A percentile compares a stretch with the other conserved stretches of the same genome.
Evolutionary conservation across 176 grass and related monocot genomes (phyloP).

Genomic region (Aegilops speltoides): DNA sequence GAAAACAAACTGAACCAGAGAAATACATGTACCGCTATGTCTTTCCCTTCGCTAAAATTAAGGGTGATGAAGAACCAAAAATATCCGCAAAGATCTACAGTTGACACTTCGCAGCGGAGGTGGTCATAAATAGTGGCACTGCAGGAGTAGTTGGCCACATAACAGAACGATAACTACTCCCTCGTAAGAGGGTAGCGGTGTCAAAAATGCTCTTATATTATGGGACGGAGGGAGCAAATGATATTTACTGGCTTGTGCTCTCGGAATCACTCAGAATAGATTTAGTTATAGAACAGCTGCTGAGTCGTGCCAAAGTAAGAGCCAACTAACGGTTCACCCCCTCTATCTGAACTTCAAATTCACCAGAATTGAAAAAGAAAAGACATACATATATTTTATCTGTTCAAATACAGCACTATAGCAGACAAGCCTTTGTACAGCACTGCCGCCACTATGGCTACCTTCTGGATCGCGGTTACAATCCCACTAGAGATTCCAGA

Average conservation of each 20-base stretch:
- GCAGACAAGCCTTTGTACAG: background rate
- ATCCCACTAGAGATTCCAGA: background rate
- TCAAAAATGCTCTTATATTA: too few species aligned
- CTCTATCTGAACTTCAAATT: background rate
- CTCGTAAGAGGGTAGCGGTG: too few species aligned
- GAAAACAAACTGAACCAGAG: too few species aligned
- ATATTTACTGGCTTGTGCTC: background rate
- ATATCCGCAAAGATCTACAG: too few species aligned
- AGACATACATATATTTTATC: background rate
- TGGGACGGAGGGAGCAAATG: too few species aligned
- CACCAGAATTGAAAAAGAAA: background rate
- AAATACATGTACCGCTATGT: too few species aligned
- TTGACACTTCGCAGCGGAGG: too few species aligned
- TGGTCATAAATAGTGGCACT: background rate
- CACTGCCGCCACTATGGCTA: background rate
- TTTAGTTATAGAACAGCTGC: background rate
- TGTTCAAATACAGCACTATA: background rate
- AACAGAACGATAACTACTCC: background rate
- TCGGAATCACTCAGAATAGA: background rate
- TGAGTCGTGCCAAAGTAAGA: background rate
- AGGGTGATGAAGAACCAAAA: too few species aligned
- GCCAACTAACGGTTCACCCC: background rate
- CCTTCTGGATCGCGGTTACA: constrained; percentile 5
- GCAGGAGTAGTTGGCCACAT: background rate
- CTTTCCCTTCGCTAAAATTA: too few species aligned